Base-by-base conservation (phyloP, 305 asterid genomes). In the Solanum hybrid region DNA sequence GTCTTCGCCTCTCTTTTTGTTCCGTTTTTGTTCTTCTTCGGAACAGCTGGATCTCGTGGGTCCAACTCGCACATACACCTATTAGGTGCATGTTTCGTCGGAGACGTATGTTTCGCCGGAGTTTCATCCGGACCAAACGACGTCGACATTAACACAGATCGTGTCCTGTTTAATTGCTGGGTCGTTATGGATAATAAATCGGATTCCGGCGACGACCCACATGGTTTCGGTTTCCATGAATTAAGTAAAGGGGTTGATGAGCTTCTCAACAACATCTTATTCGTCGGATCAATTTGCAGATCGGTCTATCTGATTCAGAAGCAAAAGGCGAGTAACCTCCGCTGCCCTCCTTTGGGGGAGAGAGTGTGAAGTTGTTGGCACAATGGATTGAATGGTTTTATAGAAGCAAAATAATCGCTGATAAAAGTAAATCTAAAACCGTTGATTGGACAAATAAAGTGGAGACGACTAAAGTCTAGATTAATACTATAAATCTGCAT, bases 181-280 rank as follows among this genome's bases (percentile, higher is more conserved):
- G 89, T 79, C 17, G 69, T 84, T 26, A 45, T 22, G 3, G 76
- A 56, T 9, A 40, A 4, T 2, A 91, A 24, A 0, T 95, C 97
- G 60, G 95, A 88, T 66, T 96, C 98, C 13, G 98, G 94, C 14
- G 97, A 92, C 1, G 98, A 93, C 19, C 91, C 95, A 31, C 91
- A 6, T 6, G 95, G 90, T 42, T 87, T 93, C 31, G 87, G 95
- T 2, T 92, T 6, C 95, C 96, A 92, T 92, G 98, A 93, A 85
- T 93, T 93, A 71, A 95, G 40, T 76, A 96, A 89, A 32, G 99
- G 98, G 1, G 95, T 60, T 10, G 99, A 97, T 31, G 98, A 91
- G 88, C 97, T 95, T 88, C 98, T 89, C 85, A 95, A 91, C 56
- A 97, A 84, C 99, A 97, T 95, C 1, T 37, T 78, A 40, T 27